Evolutionary conservation across 2,329 filamentous ascomycete genomes (phyloP).

Genomic region (Magnaporthiopsis incrustans): DNA sequence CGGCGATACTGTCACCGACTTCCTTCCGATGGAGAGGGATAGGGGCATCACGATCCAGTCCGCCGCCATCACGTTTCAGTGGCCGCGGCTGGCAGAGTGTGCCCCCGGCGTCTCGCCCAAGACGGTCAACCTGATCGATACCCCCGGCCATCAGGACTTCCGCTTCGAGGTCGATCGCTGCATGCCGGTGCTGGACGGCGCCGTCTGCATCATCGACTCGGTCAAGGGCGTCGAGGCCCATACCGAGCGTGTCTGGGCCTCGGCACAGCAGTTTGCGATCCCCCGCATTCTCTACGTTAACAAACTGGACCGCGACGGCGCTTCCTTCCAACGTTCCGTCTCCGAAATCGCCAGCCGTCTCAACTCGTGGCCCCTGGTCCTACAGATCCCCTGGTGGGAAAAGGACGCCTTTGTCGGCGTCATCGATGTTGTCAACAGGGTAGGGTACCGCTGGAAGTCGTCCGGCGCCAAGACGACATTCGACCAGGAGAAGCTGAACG

Average conservation of each 20-base stretch:
- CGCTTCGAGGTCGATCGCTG: slow-evolving; percentile 94
- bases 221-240: slow-evolving; percentile 72
- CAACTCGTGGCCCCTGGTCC: slow-evolving; percentile 79
- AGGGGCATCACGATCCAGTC: slow-evolving; percentile 97
- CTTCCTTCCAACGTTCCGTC: slow-evolving; percentile 75
- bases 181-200: slow-evolving; percentile 36
- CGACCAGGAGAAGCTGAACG: slow-evolving; percentile 17
- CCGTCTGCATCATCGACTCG: slow-evolving; percentile 27
- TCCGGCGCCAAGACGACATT: slow-evolving; percentile 28
- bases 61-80: slow-evolving; percentile 89
- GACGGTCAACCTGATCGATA: slow-evolving; percentile 88
- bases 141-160: slow-evolving; percentile 94
- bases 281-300: slow-evolving; percentile 78
- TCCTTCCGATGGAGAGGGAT: slow-evolving; percentile 83
- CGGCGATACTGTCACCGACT: slow-evolving; percentile 95
- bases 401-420: slow-evolving; percentile 74
- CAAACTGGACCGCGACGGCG: slow-evolving; percentile 77
- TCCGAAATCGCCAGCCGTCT: slow-evolving; percentile 76
- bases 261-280: slow-evolving; percentile 78
- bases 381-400: slow-evolving; percentile 92
- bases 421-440: slow-evolving; percentile 71
- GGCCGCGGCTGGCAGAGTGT: slow-evolving; percentile 56
- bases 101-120: slow-evolving; percentile 40
- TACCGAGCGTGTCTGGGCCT: slow-evolving; percentile 92
- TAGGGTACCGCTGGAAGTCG: slow-evolving; percentile 63